Evolutionary conservation across 345 rosid genomes (phyloP).

Genomic region (Alliaria petiolata): DNA sequence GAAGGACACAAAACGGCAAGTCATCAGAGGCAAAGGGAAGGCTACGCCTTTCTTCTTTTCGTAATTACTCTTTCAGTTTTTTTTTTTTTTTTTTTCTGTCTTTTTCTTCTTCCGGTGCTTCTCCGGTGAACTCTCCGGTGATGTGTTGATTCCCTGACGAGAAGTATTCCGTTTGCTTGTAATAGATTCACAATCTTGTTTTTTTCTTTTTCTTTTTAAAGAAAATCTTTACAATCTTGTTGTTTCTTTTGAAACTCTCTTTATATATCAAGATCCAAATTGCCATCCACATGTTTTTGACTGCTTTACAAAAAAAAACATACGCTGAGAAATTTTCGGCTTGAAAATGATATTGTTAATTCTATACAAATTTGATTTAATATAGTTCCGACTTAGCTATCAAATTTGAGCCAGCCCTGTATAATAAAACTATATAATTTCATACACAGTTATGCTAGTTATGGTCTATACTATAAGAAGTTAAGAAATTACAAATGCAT

Average conservation of each 20-base stretch:
- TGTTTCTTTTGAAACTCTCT: background rate
- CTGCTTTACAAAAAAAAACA: background rate
- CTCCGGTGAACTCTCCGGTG: background rate
- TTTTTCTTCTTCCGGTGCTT: background rate
- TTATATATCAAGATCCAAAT: conserved; percentile 2
- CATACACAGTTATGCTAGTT: background rate
- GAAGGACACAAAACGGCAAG: conserved; percentile 32
- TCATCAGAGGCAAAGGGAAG: conserved; percentile 41
- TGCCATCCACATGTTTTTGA: background rate
- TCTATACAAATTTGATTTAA: background rate
- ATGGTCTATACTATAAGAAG: no score
- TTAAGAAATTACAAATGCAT: no score
- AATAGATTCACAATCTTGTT: background rate
- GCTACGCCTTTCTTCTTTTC: conserved; percentile 37
- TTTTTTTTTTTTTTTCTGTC: background rate
- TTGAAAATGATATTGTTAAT: background rate
- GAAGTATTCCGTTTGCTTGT: background rate
- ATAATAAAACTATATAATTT: background rate
- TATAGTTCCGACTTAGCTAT: background rate
- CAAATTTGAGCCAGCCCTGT: background rate
- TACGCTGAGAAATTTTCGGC: background rate
- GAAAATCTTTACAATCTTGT: background rate
- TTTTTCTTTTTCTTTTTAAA: background rate
- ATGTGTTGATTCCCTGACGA: conserved; percentile 10
- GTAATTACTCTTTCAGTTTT: background rate